Conservation (phyloP, 257 asterid species). For the Solanum tarapatanum region DNA sequence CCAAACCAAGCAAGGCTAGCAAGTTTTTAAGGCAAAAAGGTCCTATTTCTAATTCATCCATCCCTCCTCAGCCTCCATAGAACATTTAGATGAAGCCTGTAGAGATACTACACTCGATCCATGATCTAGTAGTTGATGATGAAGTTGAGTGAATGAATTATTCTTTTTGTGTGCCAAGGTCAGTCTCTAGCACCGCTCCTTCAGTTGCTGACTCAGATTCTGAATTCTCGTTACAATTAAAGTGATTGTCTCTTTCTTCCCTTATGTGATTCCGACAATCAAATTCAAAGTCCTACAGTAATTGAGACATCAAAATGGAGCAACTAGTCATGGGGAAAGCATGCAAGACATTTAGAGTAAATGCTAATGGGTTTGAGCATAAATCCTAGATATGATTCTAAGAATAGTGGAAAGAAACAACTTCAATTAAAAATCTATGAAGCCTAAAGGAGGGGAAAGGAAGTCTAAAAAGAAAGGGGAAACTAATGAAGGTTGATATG, state of each 20-base stretch:
- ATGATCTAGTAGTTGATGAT: not conserved
- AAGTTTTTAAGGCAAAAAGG: not conserved
- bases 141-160: not conserved
- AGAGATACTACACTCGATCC: not conserved
- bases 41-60: not conserved
- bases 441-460: not conserved
- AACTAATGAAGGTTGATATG: not conserved
- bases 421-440: not conserved
- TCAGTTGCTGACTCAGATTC: not conserved
- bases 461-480: not conserved
- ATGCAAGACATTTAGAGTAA: not conserved
- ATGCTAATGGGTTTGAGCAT: not conserved
- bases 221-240: not conserved
- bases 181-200: not conserved
- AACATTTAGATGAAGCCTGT: not conserved
- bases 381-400: not conserved
- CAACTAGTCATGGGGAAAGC: not conserved
- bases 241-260: not conserved
- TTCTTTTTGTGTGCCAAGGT: not conserved
- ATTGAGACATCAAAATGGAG: not conserved
- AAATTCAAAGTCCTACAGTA: not conserved
- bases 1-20: not conserved
- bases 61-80: not conserved
- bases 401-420: not conserved
- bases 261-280: not conserved